A percentile compares a stretch with the other conserved stretches of the same genome.
Evolutionary conservation across 768 basidiomycete genomes (phyloP).

Genomic region (Pholiota microspora): DNA sequence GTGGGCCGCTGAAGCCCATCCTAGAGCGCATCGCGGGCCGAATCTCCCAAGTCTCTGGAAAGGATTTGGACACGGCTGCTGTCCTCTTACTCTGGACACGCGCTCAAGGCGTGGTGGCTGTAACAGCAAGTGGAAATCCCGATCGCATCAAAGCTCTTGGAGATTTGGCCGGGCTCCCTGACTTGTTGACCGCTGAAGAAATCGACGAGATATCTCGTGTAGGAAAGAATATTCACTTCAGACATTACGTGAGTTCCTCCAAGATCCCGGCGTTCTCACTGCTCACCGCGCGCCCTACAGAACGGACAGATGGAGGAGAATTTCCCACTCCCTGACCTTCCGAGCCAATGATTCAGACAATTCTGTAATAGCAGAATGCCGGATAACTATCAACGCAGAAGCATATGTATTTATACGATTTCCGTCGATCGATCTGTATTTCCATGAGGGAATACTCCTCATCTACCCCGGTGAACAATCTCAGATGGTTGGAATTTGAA

Average conservation of each 20-base stretch:
- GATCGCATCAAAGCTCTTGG: conserved; percentile 29
- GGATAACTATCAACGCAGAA: too few relatives aligned
- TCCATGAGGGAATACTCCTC: too few relatives aligned
- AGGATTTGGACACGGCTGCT: conserved; percentile 19
- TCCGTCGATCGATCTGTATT: too few relatives aligned
- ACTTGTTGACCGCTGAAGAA: conserved; percentile 27
- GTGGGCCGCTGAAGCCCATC: conserved; percentile 37
- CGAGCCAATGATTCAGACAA: conserved; percentile 15
- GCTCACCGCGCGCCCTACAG: conserved; percentile 13
- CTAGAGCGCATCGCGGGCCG: conserved; percentile 32
- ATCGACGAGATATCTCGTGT: conserved; percentile 32
- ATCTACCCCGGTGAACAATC: too few relatives aligned
- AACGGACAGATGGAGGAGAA: conserved; percentile 34
- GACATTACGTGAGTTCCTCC: conserved; percentile 29
- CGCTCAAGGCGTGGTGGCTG: conserved; percentile 29
- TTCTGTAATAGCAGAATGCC: too few relatives aligned
- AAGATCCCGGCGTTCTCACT: neutral
- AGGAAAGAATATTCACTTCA: conserved; percentile 34
- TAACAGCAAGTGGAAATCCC: conserved; percentile 30
- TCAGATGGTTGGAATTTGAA: too few relatives aligned
- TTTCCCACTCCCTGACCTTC: conserved; percentile 32
- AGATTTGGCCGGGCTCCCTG: conserved; percentile 26
- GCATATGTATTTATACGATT: too few relatives aligned
- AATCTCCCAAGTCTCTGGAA: conserved; percentile 19
- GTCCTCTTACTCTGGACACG: conserved; percentile 34